Conservation (phyloP, 2,329 filamentous ascomycete genomes). For the Tolypocladium tropicale region DNA sequence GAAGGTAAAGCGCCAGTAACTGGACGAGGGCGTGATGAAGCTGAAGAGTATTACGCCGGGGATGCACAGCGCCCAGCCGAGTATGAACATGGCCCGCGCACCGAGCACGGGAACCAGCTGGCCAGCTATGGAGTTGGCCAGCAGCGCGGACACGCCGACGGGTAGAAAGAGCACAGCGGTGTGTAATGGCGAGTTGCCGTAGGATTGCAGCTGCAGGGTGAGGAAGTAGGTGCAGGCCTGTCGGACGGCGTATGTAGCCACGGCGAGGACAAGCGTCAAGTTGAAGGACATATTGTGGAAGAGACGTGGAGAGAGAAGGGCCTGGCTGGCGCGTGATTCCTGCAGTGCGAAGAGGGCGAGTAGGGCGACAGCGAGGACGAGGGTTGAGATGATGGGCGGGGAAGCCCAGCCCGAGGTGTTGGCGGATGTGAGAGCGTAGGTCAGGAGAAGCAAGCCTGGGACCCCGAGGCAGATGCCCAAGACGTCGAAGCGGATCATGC, state of each 20-base stretch:
- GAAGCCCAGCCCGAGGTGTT: not conserved
- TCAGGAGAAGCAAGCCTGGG: not conserved
- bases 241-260: not conserved
- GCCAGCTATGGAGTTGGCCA: constrained; percentile 1
- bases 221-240: constrained; percentile 1
- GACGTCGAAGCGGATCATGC: constrained; percentile 1
- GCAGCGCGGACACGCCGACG: not conserved
- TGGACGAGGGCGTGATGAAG: not conserved
- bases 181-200: not conserved
- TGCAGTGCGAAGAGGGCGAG: not conserved
- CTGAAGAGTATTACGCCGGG: constrained; percentile 2
- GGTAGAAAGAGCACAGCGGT: not conserved
- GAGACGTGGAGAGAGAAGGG: not conserved
- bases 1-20: constrained; percentile 1
- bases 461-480: not conserved
- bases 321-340: not conserved
- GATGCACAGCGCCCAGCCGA: constrained; percentile 2
- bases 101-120: not conserved
- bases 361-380: not conserved
- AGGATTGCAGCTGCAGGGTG: not conserved
- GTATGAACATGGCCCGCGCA: constrained; percentile 1
- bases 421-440: not conserved
- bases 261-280: not conserved
- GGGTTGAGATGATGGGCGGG: not conserved
- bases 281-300: not conserved